These are phyloP conservation scores for Neopestalotiopsis sp. DNA, from an alignment of 2,329 filamentous ascomycete genomes.

Conservation along the genomic window DNA sequence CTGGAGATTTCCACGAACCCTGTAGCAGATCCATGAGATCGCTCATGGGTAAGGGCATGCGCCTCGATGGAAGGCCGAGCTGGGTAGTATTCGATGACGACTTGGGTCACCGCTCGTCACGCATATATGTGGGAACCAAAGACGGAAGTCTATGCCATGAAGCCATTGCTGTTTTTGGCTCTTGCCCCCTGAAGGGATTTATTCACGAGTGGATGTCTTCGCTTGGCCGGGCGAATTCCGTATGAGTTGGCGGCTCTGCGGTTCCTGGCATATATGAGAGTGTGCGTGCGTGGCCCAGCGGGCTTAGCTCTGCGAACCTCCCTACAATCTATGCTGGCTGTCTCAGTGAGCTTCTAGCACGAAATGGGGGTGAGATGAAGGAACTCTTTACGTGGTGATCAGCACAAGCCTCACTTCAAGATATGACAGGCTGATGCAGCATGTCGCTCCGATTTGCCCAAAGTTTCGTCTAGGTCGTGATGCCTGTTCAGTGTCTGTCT, in stretches of 20 bases:
- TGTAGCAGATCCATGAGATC: conserved; percentile 17
- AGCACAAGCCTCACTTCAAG: no score
- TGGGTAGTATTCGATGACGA: conserved; percentile 12
- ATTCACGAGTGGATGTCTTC: neutral
- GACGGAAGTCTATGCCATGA: conserved; percentile 7
- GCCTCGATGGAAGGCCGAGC: conserved; percentile 3
- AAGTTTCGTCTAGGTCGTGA: neutral
- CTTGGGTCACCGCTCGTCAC: conserved; percentile 6
- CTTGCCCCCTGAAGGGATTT: neutral
- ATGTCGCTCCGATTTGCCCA: no score
- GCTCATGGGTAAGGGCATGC: conserved; percentile 7
- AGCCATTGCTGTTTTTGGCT: neutral
- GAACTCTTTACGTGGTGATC: no score
- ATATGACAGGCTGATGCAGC: no score
- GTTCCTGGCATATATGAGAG: neutral
- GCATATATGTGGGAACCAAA: conserved; percentile 7
- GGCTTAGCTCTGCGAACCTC: no score
- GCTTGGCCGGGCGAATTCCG: neutral
- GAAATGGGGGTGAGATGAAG: no score
- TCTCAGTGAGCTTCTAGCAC: no score
- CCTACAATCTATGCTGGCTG: no score
- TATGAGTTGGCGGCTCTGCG: conserved; percentile 1
- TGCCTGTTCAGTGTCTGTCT: neutral
- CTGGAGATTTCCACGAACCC: conserved; percentile 12
- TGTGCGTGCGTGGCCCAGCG: neutral